phyloP scores from a whole-genome alignment of 306 rosid species.

The Inga oerstediana region DNA sequence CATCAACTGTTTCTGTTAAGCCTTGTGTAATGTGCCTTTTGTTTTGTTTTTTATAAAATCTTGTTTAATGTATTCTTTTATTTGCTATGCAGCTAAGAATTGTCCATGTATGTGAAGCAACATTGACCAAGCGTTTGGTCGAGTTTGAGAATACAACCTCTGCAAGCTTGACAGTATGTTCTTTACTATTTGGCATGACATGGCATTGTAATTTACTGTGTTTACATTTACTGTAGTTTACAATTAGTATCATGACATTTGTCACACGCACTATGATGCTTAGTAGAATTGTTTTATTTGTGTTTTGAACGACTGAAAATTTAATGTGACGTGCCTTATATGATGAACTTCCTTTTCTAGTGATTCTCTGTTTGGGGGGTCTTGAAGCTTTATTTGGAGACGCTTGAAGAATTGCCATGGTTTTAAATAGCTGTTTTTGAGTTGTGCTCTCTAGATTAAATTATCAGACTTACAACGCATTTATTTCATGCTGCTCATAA shows the following conservation, averaged over 20 bases:
- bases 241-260: conserved; percentile 14
- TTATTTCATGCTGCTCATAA: neutral
- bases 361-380: neutral
- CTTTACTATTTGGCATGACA: conserved; percentile 5
- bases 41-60: neutral
- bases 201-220: neutral
- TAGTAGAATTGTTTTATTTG: neutral
- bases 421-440: no score
- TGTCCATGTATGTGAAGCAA: conserved; percentile 90
- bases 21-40: neutral
- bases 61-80: neutral
- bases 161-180: conserved; percentile 82
- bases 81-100: conserved; percentile 60
- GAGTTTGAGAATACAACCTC: conserved; percentile 93
- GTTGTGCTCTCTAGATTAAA: neutral
- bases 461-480: neutral
- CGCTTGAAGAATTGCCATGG: no score
- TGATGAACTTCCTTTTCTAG: neutral
- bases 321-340: neutral
- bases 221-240: conserved; percentile 4
- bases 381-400: no score
- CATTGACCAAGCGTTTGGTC: conserved; percentile 79
- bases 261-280: neutral
- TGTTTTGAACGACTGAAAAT: neutral
- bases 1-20: conserved; percentile 4